Percentiles rank a stretch among this genome's conserved stretches.
Conservation (phyloP, 306 rosid genomes). For the Sesbania bispinosa region DNA sequence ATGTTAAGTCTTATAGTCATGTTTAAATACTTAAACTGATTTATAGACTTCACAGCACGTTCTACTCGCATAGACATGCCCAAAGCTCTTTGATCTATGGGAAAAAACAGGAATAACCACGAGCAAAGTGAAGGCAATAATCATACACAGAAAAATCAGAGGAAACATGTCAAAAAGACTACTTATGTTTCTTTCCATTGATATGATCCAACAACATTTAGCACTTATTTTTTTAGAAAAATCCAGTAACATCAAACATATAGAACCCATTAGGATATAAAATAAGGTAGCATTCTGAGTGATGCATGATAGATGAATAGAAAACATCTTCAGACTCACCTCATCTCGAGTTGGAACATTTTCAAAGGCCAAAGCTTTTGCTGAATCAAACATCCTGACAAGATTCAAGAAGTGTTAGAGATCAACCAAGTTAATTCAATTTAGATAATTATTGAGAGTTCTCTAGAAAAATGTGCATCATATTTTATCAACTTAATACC, state of each 20-base stretch:
- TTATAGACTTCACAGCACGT: no score
- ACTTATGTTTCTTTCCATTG: slow-evolving; percentile 92
- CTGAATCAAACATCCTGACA: slow-evolving; percentile 21
- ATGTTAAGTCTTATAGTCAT: no score
- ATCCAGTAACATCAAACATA: slow-evolving; percentile 23
- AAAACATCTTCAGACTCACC: slow-evolving; percentile 11
- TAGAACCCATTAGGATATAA: background rate
- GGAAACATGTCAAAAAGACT: background rate
- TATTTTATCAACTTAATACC: no score
- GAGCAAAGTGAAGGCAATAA: slow-evolving; percentile 10
- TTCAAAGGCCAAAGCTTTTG: slow-evolving; percentile 29
- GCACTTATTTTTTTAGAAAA: background rate
- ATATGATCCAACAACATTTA: slow-evolving; percentile 53
- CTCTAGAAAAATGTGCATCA: no score
- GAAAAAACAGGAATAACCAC: slow-evolving; percentile 1
- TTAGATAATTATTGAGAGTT: no score
- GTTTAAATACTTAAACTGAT: no score
- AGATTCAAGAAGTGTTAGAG: background rate
- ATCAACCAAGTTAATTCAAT: background rate
- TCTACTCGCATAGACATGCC: slow-evolving; percentile 97
- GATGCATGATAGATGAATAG: background rate
- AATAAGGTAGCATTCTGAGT: background rate
- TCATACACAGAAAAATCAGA: background rate
- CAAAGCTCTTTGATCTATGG: slow-evolving; percentile 85
- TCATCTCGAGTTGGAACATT: slow-evolving; percentile 15